Percentiles rank a stretch among this genome's conserved stretches.
These are phyloP conservation scores for Pezicula radicicola DNA, from an alignment of 2,329 filamentous ascomycete species.

Conservation along the genomic window DNA sequence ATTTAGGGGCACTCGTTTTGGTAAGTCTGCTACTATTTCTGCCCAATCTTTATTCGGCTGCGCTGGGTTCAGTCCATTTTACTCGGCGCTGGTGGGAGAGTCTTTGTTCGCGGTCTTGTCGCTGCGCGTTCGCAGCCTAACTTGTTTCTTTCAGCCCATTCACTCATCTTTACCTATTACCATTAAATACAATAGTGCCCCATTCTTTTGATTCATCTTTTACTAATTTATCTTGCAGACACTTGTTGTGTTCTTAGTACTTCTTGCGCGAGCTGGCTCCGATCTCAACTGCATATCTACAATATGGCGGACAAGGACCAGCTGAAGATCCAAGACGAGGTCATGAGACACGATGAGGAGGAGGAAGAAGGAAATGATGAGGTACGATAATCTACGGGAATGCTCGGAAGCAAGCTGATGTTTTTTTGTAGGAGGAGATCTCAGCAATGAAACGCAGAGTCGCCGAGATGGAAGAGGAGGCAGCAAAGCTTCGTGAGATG, in stretches of 20 bases:
- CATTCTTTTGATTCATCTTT: no score
- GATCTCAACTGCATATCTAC: background rate
- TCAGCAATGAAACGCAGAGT: conserved; percentile 83
- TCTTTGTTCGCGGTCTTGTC: background rate
- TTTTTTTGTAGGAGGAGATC: conserved; percentile 65
- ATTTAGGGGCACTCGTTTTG: background rate
- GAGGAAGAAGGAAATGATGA: conserved; percentile 30
- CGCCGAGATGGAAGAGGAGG: conserved; percentile 88
- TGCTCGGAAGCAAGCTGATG: background rate
- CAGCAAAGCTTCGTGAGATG: conserved; percentile 83
- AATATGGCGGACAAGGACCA: conserved; percentile 25
- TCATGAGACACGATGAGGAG: conserved; percentile 12
- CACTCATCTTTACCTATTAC: background rate
- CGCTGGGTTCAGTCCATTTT: no score
- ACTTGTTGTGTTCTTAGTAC: background rate
- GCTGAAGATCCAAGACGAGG: conserved; percentile 22
- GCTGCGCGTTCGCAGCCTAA: background rate
- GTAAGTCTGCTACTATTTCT: background rate
- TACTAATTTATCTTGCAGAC: no score
- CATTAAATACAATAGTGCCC: background rate
- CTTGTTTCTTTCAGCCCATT: background rate
- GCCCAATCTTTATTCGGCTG: no score
- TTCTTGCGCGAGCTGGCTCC: background rate
- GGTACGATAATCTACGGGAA: conserved; percentile 12
- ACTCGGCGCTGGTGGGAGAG: background rate